Base-by-base conservation (phyloP, 2,329 filamentous ascomycete species). In the Aspergillus tanneri region DNA sequence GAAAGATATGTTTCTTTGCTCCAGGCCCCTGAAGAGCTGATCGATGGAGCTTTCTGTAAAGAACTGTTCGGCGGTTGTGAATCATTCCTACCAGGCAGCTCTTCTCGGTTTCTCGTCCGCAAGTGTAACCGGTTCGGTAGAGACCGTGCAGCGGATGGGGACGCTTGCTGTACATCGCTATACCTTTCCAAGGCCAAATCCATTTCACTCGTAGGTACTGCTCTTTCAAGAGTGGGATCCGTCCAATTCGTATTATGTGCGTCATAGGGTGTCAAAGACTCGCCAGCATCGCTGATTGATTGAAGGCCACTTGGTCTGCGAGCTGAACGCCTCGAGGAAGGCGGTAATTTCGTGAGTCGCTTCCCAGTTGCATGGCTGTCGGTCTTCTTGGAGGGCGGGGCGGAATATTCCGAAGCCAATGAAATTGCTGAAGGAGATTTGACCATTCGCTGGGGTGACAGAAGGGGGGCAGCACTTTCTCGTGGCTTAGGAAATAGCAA, bases 401-500 rank as follows among this genome's bases (percentile, higher is more conserved):
- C 45, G 6, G 69, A 61, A 11, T 55, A 51, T 40, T 72, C 71
- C 5, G 69, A 68, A 14, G 44, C 50, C 5, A 66, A 52, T 5
- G 68, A 71, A 24, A 71, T 61, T 2, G 69, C 63, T 10, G 71
- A 72, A 0, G 71, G 71, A 1, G 71, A 73, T 24, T 65, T 54
- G 19, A 67, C 68, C 60, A 72, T 62, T 19, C 70, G 65, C 28
- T 72, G 68, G 12, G 71, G 71, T n/a, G 71, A 74, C 14, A 72
- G 57, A 22, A 72, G 62, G 23, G 67, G 69, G 16, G 58, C 55
- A 4, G 58, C 44, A 9, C 54, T 51, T 32, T 63, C 58, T 32
- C 64, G 63, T 2, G 71, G 70, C 50, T 67, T 72, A 5, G 71
- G 71, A 49, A 73, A 73, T 12, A 74, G 57, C 12, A 69, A 60